These are phyloP conservation scores for Avena sativa DNA, from an alignment of 176 grass and related monocot genomes.

Conservation along the genomic window DNA sequence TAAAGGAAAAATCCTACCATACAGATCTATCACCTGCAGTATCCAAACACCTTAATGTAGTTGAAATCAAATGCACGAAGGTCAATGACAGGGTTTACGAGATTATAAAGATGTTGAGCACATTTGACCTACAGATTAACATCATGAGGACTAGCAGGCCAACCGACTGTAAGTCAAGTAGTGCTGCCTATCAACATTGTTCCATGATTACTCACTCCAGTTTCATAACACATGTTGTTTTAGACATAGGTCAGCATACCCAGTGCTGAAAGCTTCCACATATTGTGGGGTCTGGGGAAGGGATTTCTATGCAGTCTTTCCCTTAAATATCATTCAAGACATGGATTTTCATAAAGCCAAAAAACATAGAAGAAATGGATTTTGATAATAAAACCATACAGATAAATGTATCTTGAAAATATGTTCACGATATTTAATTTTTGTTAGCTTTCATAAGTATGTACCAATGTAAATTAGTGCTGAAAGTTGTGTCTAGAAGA, in stretches of 20 bases:
- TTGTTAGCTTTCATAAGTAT: not conserved
- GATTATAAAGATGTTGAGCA: not conserved
- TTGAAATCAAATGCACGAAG: constrained; percentile 4
- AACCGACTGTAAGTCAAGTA: not conserved
- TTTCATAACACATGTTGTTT: not conserved
- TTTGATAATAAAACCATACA: not conserved
- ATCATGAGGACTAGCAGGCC: not conserved
- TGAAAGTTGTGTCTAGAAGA: not conserved
- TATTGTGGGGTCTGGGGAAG: no score
- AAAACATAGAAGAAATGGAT: not conserved
- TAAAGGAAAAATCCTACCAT: not conserved
- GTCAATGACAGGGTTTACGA: not conserved
- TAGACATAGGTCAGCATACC: no score
- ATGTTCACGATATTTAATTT: not conserved
- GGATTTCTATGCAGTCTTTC: no score
- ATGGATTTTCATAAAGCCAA: not conserved
- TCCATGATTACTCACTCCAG: not conserved
- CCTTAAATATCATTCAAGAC: not conserved
- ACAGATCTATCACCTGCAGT: not conserved
- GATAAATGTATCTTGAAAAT: not conserved
- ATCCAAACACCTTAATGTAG: not conserved
- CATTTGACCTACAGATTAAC: not conserved
- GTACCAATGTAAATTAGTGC: not conserved
- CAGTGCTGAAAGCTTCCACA: no score
- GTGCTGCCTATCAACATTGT: not conserved